Conservation (phyloP, 805 yeast species). For the Torulaspora maleeae region DNA sequence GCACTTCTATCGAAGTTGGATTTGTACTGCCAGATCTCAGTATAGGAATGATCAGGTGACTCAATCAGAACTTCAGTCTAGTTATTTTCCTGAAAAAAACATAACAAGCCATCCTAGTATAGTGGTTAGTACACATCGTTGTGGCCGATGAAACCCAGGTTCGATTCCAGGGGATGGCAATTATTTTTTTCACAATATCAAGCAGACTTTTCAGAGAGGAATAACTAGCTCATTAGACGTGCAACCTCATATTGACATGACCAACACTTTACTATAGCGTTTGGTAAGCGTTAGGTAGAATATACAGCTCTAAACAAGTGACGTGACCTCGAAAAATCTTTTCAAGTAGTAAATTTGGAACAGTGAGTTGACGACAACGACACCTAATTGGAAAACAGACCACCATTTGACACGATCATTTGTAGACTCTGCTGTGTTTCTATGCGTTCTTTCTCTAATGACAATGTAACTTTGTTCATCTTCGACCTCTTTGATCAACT, state of each 20-base stretch:
- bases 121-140: slow-evolving; percentile 42
- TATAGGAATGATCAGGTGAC: too few relatives aligned
- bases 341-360: slow-evolving; percentile 93
- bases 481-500: slow-evolving; percentile 77
- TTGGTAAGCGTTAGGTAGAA: neutral
- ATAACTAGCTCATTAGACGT: too few relatives aligned
- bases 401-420: slow-evolving; percentile 97
- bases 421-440: slow-evolving; percentile 97
- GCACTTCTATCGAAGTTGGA: too few relatives aligned
- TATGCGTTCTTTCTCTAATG: slow-evolving; percentile 93
- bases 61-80: too few relatives aligned
- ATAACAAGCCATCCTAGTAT: slow-evolving; percentile 39
- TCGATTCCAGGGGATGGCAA: slow-evolving; percentile 42
- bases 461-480: slow-evolving; percentile 90
- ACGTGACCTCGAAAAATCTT: slow-evolving; percentile 91
- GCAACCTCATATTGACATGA: neutral
- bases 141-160: slow-evolving; percentile 42
- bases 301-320: slow-evolving; percentile 55
- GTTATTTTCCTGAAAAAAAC: too few relatives aligned
- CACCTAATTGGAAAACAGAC: slow-evolving; percentile 85
- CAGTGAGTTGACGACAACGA: slow-evolving; percentile 79
- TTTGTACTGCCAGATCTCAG: too few relatives aligned
- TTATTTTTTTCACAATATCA: neutral
- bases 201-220: too few relatives aligned
- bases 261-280: neutral